These are phyloP conservation scores for Penicillium pulvis DNA, from an alignment of 495 filamentous ascomycete genomes.

Conservation along the genomic window DNA sequence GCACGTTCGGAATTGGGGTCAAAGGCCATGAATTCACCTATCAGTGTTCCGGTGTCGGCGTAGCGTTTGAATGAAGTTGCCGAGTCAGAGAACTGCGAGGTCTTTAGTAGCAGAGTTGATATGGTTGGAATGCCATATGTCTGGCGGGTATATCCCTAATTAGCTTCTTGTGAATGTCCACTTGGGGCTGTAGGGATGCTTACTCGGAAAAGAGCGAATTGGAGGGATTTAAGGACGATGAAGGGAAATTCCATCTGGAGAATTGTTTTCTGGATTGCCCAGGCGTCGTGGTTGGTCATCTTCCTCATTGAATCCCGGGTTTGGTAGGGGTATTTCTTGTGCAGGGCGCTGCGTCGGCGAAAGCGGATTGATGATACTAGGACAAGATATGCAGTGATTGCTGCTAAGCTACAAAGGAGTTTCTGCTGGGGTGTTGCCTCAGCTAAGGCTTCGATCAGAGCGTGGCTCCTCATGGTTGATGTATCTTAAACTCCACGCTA, in stretches of 20 bases:
- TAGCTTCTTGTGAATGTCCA: not conserved
- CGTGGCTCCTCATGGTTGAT: not conserved
- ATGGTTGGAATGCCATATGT: conserved; percentile 71
- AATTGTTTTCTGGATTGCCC: conserved; percentile 53
- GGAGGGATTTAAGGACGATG: conserved; percentile 52
- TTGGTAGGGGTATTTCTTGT: conserved; percentile 46
- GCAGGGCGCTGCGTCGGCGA: conserved; percentile 45
- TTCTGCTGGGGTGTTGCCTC: conserved; percentile 7
- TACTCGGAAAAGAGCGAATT: conserved; percentile 66
- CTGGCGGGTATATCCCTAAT: conserved; percentile 22
- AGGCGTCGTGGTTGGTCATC: conserved; percentile 64
- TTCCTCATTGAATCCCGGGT: conserved; percentile 49
- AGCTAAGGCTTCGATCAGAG: not conserved
- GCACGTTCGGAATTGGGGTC: conserved; percentile 52
- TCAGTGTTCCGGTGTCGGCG: conserved; percentile 61
- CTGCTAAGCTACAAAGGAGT: conserved; percentile 13
- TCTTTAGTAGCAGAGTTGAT: conserved; percentile 56
- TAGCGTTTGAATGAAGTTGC: conserved; percentile 60
- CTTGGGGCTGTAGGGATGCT: not conserved
- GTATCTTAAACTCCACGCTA: not conserved
- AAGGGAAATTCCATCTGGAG: conserved; percentile 57
- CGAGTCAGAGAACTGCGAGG: conserved; percentile 55
- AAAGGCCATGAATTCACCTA: conserved; percentile 55
- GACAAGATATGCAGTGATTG: conserved; percentile 22
- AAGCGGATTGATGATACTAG: conserved; percentile 43